Percentiles rank a stretch among this genome's conserved stretches.
Evolutionary conservation across 1,284 basidiomycete genomes (phyloP).

Genomic region (Inonotus hispidus): DNA sequence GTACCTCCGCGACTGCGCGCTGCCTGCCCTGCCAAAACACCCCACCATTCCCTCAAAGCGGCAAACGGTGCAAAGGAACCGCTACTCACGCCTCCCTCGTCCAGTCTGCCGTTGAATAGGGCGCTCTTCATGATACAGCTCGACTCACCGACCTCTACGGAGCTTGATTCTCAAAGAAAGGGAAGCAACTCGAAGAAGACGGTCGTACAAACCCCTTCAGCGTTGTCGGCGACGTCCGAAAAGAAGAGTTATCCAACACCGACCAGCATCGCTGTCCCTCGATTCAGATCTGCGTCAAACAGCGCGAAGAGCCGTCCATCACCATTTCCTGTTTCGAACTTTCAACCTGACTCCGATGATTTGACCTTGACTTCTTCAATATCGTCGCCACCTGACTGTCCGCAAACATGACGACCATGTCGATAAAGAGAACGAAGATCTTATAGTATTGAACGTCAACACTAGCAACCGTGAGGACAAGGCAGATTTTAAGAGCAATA

Average conservation of each 20-base stretch:
- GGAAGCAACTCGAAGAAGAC: not conserved
- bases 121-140: not conserved
- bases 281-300: not conserved
- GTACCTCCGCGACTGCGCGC: not conserved
- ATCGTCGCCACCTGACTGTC: not conserved
- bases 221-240: not conserved
- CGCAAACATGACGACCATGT: not conserved
- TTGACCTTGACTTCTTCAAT: not conserved
- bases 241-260: conserved; percentile 3
- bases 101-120: not conserved
- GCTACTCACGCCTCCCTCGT: not conserved
- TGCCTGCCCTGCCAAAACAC: not conserved
- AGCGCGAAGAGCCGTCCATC: not conserved
- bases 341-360: not conserved
- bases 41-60: not conserved
- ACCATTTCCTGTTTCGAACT: not conserved
- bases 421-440: not conserved
- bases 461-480: not conserved
- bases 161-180: not conserved
- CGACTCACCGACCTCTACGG: not conserved
- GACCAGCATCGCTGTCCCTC: not conserved
- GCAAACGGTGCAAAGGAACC: not conserved
- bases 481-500: not conserved
- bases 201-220: not conserved
- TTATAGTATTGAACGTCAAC: too few relatives aligned